Base-by-base conservation (phyloP, 2,329 filamentous ascomycete genomes). In the Arthroderma sp. region DNA sequence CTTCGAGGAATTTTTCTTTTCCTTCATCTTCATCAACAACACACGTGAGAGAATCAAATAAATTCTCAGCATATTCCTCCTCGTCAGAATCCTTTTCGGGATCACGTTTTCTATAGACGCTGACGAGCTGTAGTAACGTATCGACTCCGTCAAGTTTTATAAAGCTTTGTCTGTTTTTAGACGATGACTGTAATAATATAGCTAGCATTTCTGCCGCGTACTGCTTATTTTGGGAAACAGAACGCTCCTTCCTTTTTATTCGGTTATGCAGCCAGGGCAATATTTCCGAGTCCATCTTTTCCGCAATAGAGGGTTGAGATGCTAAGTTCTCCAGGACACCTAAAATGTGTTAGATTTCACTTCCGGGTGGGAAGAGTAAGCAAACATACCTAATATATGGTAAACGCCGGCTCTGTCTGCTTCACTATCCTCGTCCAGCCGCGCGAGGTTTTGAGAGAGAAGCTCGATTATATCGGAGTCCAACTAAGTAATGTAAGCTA, bases 51-150 rank as follows among this genome's bases (percentile, higher is more conserved):
- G 81, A 78, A 57, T 94, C 88, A 60, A 98, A 98, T 0, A 95
- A 60, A 53, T 98, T 94, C 63, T 94, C 86, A 59, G 93, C 84
- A 60, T 85, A 95, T 66, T 98, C 91, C 59, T 94, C 88, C 62
- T 96, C 91, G 42, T 91, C 82, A 30, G 82, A 80, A 47, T 87
- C 86, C 57, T 84, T 89, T 40, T 80, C 75, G 0, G 91, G 91
- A 58, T 98, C 88, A 40, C 80, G 76, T 66, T 83, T 84, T 46
- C 91, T 80, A 65, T 96, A 98, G 1, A 80, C 70, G 1, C 88
- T 85, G 0, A 93, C 75, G 0, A 94, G 72, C 63, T 93, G 86
- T 9, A 98, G 78, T 53, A 94, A 70, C 3, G 74, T 63, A 55
- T 98, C 89, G 5, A 91, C 72, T 0, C 83, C 82, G 49, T 94